Conservation (phyloP, 768 basidiomycete genomes). For the Amanita inopinata region DNA sequence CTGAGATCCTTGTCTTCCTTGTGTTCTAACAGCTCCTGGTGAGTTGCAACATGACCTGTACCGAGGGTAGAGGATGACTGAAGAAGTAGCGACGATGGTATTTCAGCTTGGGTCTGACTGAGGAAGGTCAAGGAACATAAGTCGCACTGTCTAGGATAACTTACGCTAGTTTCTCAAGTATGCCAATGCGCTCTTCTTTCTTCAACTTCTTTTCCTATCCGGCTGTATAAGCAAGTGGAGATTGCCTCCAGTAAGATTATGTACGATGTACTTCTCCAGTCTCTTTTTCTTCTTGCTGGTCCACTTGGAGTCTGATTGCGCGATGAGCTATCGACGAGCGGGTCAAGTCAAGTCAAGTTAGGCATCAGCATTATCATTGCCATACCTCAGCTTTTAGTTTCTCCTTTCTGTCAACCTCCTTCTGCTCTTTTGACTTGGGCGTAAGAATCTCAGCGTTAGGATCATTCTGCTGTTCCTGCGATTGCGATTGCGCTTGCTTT, state of each 20-base stretch:
- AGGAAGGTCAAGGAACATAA: slow-evolving; percentile 16
- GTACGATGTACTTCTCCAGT: slow-evolving; percentile 86
- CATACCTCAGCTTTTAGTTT: too few relatives aligned
- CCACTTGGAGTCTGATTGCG: slow-evolving; percentile 61
- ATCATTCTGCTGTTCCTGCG: slow-evolving; percentile 21
- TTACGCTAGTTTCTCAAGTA: slow-evolving; percentile 80
- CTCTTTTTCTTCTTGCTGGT: slow-evolving; percentile 81
- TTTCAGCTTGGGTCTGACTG: slow-evolving; percentile 70
- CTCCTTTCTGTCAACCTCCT: slow-evolving; percentile 49
- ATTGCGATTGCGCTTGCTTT: slow-evolving; percentile 13
- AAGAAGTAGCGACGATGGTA: slow-evolving; percentile 43
- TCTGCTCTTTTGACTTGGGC: slow-evolving; percentile 51
- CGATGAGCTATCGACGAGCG: slow-evolving; percentile 25
- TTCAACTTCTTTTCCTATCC: slow-evolving; percentile 82
- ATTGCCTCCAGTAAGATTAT: neutral
- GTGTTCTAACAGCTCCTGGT: slow-evolving; percentile 48
- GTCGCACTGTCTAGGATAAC: slow-evolving; percentile 18
- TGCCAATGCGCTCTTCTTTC: slow-evolving; percentile 70
- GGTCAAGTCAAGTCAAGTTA: neutral
- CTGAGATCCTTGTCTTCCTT: slow-evolving; percentile 51
- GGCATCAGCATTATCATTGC: neutral
- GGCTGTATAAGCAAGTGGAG: slow-evolving; percentile 1
- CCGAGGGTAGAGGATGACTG: slow-evolving; percentile 82
- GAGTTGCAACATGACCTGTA: slow-evolving; percentile 54
- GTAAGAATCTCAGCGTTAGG: slow-evolving; percentile 50